Evolutionary conservation across 495 filamentous ascomycete species (phyloP), one percentile per base, ranked within the genome.

Genomic region (Penicillium cosmopolitanum): DNA sequence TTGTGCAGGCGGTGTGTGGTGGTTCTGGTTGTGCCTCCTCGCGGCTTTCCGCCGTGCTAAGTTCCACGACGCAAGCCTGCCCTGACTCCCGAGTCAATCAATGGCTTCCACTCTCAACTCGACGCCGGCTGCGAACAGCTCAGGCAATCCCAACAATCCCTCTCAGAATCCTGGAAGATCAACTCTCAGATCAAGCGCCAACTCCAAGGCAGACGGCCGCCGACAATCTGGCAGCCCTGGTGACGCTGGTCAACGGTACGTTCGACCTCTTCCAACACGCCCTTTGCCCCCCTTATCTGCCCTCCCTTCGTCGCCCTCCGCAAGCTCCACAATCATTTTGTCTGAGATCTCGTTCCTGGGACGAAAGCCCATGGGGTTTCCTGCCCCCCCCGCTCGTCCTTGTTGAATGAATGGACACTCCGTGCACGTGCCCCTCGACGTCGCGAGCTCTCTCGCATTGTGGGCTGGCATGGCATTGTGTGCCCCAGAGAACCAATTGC

Each of bases 161-260:
- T 61, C 69, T 44, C 73, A 77, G 52, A 76, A 76, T 57, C 35
- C 77, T 18, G 67, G 66, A 51, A 71, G 80, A 55, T 66, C 82
- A 53, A 82, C 84, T 51, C 56, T 80, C 60, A 73, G 78, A 60
- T 65, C 80, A 25, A 86, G 82, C 71, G 72, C 77, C 62, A 83
- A 67, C 67, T 69, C 78, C 36, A 85, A 83, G 68, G 75, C 74
- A 61, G 84, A 87, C 51, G 71, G 71, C 66, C 80, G 85, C 64
- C 84, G 84, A 68, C 84, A 85, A 68, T 76, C 80, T 57, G 79
- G 75, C 51, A 85, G 79, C 69, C 81, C 84, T 44, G 73, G 77
- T 44, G 85, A 87, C 62, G 78, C 76, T 57, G 72, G 63, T 61
- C 80, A 82, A 62, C 81, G 80, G 85, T 87, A 78, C 57, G 77